A percentile compares a stretch with the other conserved stretches of the same genome.
Conservation (phyloP, 345 rosid genomes). For the Camelina hispida region DNA sequence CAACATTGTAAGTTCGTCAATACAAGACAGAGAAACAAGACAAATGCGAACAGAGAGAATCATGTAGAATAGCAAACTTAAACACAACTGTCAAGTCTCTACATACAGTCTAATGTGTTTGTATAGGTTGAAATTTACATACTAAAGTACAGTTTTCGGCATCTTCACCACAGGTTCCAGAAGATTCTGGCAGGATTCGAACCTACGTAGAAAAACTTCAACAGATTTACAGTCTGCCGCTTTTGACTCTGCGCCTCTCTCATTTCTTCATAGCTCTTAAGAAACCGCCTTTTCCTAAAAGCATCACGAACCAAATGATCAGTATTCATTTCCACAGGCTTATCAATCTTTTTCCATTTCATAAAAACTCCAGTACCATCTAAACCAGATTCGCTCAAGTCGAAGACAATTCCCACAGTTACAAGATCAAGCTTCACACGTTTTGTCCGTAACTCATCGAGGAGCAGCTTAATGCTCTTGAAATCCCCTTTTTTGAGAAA, state of each 20-base stretch:
- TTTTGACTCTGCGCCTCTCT: conserved; percentile 44
- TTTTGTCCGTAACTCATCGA: conserved; percentile 41
- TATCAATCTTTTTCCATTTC: conserved; percentile 56
- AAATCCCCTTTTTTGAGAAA: conserved; percentile 61
- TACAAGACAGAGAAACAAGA: not conserved
- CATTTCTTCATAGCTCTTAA: conserved; percentile 55
- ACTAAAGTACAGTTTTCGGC: conserved; percentile 14
- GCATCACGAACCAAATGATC: conserved; percentile 64
- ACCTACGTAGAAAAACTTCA: no score
- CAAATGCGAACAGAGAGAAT: conserved; percentile 19
- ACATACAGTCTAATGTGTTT: conserved; percentile 25
- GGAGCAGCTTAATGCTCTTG: conserved; percentile 46
- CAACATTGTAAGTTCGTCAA: conserved; percentile 24
- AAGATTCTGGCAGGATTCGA: conserved; percentile 50
- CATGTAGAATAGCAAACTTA: not conserved
- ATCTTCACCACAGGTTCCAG: conserved; percentile 51
- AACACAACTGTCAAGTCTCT: conserved; percentile 6
- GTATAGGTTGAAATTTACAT: conserved; percentile 11
- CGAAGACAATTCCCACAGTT: conserved; percentile 65
- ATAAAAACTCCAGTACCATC: conserved; percentile 49
- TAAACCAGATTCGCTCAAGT: conserved; percentile 51
- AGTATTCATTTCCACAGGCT: conserved; percentile 55
- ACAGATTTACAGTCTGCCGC: no score
- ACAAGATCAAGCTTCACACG: conserved; percentile 67
- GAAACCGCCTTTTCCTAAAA: conserved; percentile 63